Conservation (phyloP, 1,139 yeast genomes). For the Taphrina confusa region DNA sequence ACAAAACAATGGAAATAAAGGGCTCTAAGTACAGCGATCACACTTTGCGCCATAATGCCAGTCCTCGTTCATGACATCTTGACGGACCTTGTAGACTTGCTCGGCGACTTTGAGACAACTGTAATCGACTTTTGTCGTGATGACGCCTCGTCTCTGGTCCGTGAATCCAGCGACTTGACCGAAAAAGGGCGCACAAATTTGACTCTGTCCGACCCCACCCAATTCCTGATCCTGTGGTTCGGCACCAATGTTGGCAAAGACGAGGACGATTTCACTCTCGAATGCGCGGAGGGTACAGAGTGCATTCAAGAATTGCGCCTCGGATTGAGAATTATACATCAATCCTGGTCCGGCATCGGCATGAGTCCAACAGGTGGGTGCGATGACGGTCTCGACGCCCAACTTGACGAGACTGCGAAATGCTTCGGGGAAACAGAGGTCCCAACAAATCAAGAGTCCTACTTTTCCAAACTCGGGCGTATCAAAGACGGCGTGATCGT, state of each 20-base stretch:
- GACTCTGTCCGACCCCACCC: constrained; percentile 32
- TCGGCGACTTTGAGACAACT: constrained; percentile 38
- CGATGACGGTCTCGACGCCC: constrained; percentile 38
- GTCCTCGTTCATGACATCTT: constrained; percentile 36
- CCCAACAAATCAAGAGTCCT: constrained; percentile 41
- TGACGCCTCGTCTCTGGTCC: constrained; percentile 35
- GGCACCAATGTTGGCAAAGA: constrained; percentile 40
- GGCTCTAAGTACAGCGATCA: constrained; percentile 1
- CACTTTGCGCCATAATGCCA: constrained; percentile 39
- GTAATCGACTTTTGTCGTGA: constrained; percentile 35
- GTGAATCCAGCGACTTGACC: constrained; percentile 28
- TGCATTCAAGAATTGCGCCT: constrained; percentile 36
- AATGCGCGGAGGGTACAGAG: constrained; percentile 40
- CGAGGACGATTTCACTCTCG: constrained; percentile 39
- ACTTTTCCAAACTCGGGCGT: constrained; percentile 40
- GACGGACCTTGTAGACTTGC: constrained; percentile 38
- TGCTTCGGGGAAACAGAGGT: constrained; percentile 40
- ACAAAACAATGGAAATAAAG: neutral
- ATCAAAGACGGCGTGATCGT: constrained; percentile 38
- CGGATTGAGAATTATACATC: constrained; percentile 38
- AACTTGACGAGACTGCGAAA: constrained; percentile 39
- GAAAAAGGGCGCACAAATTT: constrained; percentile 27
- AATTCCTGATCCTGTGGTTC: constrained; percentile 1
- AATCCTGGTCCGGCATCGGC: constrained; percentile 37
- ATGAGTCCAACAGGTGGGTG: constrained; percentile 41